A percentile compares a stretch with the other conserved stretches of the same genome.
phyloP scores from a whole-genome alignment of 352 stramenopile species.

The Phytophthora sp. region DNA sequence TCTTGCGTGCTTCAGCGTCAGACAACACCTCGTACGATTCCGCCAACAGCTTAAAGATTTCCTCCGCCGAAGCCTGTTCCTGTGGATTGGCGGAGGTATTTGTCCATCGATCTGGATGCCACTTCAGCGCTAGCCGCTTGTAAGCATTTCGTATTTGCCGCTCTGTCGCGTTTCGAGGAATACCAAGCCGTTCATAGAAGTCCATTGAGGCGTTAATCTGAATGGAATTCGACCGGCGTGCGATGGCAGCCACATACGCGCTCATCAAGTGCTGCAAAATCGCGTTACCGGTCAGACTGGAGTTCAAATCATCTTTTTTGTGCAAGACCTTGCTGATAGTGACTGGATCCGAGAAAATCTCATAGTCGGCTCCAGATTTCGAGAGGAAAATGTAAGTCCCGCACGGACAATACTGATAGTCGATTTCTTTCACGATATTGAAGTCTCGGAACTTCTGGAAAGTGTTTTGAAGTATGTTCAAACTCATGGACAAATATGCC shows the following conservation, averaged over 20 bases:
- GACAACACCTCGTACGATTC: constrained; percentile 87
- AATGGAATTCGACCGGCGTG: constrained; percentile 77
- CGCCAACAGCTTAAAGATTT: constrained; percentile 85
- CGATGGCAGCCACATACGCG: constrained; percentile 76
- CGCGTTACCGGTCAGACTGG: constrained; percentile 71
- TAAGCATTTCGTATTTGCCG: constrained; percentile 79
- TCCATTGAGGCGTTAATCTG: constrained; percentile 86
- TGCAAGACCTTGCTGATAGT: constrained; percentile 51
- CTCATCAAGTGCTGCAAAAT: constrained; percentile 87
- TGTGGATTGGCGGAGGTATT: constrained; percentile 46
- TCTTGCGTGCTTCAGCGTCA: constrained; percentile 58
- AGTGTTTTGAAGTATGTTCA: constrained; percentile 80
- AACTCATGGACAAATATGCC: constrained; percentile 80
- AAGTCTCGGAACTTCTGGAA: constrained; percentile 84
- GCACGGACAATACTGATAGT: constrained; percentile 79
- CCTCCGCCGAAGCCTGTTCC: constrained; percentile 72
- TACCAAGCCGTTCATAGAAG: constrained; percentile 83
- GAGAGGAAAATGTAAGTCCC: constrained; percentile 81
- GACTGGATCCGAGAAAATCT: constrained; percentile 52
- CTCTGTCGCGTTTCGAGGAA: constrained; percentile 66
- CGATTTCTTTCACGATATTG: constrained; percentile 77
- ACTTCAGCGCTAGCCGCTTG: constrained; percentile 81
- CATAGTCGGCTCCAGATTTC: constrained; percentile 59
- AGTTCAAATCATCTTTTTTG: constrained; percentile 52
- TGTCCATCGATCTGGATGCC: constrained; percentile 86